A percentile compares a stretch with the other conserved stretches of the same genome.
phyloP scores from a whole-genome alignment of 306 rosid genomes.

The Castanopsis chinensis region DNA sequence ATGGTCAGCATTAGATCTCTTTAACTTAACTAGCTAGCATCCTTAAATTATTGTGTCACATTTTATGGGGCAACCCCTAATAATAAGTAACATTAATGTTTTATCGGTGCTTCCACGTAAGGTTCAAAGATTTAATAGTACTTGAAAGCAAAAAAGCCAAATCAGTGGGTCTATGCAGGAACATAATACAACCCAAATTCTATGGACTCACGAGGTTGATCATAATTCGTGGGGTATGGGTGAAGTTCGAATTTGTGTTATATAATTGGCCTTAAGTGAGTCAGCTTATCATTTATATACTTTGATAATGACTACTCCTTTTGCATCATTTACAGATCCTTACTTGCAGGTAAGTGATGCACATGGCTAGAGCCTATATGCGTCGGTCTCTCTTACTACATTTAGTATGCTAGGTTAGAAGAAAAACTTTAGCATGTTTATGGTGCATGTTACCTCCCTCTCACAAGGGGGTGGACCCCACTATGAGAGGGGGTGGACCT shows the following conservation, averaged over 20 bases:
- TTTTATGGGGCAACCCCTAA: too few relatives aligned
- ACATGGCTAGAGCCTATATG: neutral
- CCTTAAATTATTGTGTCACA: neutral
- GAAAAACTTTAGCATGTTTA: too few relatives aligned
- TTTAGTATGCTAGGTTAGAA: too few relatives aligned
- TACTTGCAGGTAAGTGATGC: neutral
- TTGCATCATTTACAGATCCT: slow-evolving; percentile 18
- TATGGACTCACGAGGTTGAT: slow-evolving; percentile 9
- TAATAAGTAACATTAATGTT: too few relatives aligned
- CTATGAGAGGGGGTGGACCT: too few relatives aligned
- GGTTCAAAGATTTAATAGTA: neutral
- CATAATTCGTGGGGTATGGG: neutral
- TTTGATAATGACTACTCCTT: slow-evolving; percentile 17
- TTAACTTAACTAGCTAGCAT: too few relatives aligned
- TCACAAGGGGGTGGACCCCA: too few relatives aligned
- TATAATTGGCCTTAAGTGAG: neutral
- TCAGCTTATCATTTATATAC: slow-evolving; percentile 23
- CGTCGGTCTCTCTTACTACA: neutral
- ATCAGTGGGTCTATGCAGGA: neutral
- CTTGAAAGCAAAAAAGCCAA: neutral
- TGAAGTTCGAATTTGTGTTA: neutral
- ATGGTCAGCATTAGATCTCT: neutral
- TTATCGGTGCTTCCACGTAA: neutral
- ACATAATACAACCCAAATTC: slow-evolving; percentile 18
- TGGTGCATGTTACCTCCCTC: too few relatives aligned